Evolutionary conservation across 768 basidiomycete species (phyloP).

Genomic region (Ramaria sp.): DNA sequence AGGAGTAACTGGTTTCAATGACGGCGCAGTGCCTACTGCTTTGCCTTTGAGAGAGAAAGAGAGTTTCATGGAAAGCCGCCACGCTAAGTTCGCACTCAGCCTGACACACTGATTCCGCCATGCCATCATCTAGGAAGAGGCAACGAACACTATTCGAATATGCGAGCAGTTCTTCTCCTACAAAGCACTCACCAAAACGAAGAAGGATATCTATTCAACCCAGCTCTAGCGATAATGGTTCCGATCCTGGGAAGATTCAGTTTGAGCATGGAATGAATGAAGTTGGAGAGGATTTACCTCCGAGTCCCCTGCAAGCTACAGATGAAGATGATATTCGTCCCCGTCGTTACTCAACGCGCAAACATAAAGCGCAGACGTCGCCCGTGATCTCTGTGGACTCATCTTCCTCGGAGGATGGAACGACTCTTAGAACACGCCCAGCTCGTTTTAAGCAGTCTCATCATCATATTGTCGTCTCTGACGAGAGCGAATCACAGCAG

Average conservation of each 20-base stretch:
- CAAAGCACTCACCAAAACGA: neutral
- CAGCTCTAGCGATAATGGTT: neutral
- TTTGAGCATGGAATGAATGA: neutral
- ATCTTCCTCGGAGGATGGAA: neutral
- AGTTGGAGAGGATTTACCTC: neutral
- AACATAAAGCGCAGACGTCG: neutral
- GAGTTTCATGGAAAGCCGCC: slow-evolving; percentile 56
- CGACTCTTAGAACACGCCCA: neutral
- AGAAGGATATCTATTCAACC: neutral
- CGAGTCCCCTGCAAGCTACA: neutral
- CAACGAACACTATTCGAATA: slow-evolving; percentile 1
- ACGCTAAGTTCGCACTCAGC: neutral
- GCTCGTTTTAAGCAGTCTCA: neutral
- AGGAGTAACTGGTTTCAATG: slow-evolving; percentile 48
- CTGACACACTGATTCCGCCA: neutral
- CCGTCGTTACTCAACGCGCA: neutral
- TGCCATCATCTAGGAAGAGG: neutral
- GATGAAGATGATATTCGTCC: neutral
- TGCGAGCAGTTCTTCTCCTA: neutral
- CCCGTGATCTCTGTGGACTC: neutral
- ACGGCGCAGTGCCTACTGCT: slow-evolving; percentile 38
- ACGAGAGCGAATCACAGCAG: neutral
- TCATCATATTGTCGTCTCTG: neutral
- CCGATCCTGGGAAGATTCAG: neutral
- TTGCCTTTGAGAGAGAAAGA: slow-evolving; percentile 68